These are phyloP conservation scores for Linnemannia elongata DNA, from an alignment of 192 early-diverging fungal genomes.

Conservation along the genomic window DNA sequence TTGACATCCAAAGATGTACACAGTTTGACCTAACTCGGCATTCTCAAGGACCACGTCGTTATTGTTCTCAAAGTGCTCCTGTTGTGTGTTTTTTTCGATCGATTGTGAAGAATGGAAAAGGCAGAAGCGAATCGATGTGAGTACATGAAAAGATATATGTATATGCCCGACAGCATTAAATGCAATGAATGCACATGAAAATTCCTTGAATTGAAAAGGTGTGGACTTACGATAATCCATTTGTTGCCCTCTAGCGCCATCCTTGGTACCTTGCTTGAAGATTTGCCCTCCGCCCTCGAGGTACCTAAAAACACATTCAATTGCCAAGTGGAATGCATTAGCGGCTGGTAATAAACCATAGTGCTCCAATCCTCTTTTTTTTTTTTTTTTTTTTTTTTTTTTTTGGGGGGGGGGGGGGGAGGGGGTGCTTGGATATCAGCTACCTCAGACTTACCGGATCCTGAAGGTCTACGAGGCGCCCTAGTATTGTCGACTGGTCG, in stretches of 20 bases:
- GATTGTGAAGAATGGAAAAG: not conserved
- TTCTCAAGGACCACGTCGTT: constrained; percentile 84
- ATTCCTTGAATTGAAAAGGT: not conserved
- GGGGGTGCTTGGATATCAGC: not conserved
- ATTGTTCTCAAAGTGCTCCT: constrained; percentile 87
- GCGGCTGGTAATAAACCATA: not conserved
- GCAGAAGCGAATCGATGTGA: not conserved
- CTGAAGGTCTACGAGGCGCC: constrained; percentile 92
- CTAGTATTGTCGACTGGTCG: constrained; percentile 93
- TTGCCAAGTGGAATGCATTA: not conserved
- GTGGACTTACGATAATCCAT: constrained; percentile 81
- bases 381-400: too few species aligned
- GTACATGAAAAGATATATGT: not conserved
- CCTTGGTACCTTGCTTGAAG: constrained; percentile 80
- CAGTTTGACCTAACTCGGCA: constrained; percentile 85
- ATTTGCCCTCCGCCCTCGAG: constrained; percentile 65
- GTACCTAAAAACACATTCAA: constrained; percentile 13
- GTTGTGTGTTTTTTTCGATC: not conserved
- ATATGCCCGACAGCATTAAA: not conserved
- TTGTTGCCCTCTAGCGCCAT: constrained; percentile 89
- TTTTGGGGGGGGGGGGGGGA: too few species aligned
- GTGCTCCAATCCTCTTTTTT: too few species aligned
- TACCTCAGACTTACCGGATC: constrained; percentile 13
- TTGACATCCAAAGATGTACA: constrained; percentile 95
- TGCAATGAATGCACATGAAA: not conserved